Percentiles rank a stretch among this genome's conserved stretches.
Conservation (phyloP, 768 basidiomycete species). For the Lentinus tigrinus region DNA sequence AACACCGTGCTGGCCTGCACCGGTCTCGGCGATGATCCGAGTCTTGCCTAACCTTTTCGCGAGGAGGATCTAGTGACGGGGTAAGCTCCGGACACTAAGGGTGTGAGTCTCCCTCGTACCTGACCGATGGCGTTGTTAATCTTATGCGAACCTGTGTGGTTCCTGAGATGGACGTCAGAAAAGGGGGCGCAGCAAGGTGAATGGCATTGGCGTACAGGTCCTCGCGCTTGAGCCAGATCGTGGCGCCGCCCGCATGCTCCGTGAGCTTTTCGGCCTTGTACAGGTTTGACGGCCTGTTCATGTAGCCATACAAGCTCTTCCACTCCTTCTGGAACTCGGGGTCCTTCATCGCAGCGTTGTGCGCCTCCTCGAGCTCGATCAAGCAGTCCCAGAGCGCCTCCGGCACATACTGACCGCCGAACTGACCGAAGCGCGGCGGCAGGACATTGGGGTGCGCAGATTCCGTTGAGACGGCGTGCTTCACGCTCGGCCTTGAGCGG, state of each 20-base stretch:
- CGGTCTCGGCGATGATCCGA: conserved; percentile 97
- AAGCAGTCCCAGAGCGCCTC: conserved; percentile 94
- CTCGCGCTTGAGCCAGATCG: conserved; percentile 97
- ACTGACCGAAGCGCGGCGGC: conserved; percentile 88
- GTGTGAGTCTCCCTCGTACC: conserved; percentile 37
- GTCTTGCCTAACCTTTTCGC: conserved; percentile 94
- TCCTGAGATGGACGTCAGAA: conserved; percentile 43
- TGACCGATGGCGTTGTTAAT: conserved; percentile 99
- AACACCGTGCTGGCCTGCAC: conserved; percentile 98
- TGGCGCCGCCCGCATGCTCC: conserved; percentile 87
- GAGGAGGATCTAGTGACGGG: conserved; percentile 69
- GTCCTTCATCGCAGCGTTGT: conserved; percentile 82
- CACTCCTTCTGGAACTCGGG: conserved; percentile 94
- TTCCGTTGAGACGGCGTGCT: conserved; percentile 31
- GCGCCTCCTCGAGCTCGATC: conserved; percentile 86
- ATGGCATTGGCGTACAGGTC: conserved; percentile 58
- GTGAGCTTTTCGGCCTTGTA: conserved; percentile 93
- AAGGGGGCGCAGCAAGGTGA: not conserved
- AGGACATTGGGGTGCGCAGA: conserved; percentile 42
- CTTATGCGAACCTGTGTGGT: conserved; percentile 98
- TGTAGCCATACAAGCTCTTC: conserved; percentile 84
- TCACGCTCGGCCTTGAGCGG: conserved; percentile 29
- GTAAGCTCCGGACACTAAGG: not conserved
- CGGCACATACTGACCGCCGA: conserved; percentile 97
- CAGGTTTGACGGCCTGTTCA: conserved; percentile 89